A percentile compares a stretch with the other conserved stretches of the same genome.
Evolutionary conservation across 805 yeast genomes (phyloP).

Genomic region (Kodamaea sagamina): DNA sequence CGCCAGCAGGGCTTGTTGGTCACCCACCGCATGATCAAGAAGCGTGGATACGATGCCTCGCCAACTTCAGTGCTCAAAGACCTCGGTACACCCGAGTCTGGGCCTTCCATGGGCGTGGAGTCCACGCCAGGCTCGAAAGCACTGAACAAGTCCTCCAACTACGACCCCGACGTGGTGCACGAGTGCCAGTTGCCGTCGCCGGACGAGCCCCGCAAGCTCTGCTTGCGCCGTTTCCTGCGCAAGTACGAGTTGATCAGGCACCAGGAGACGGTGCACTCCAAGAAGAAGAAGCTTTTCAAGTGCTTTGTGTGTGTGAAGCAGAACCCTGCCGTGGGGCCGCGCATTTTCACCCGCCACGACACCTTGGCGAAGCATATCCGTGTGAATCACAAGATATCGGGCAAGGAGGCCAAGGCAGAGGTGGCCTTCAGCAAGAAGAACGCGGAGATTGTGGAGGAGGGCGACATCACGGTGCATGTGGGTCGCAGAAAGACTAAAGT

Average conservation of each 20-base stretch:
- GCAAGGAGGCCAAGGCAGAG: conserved; percentile 49
- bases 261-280: conserved; percentile 94
- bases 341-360: conserved; percentile 91
- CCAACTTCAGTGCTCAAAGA: conserved; percentile 12
- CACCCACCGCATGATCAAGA: conserved; percentile 33
- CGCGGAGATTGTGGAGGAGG: conserved; percentile 51
- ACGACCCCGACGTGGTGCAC: conserved; percentile 49
- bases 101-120: conserved; percentile 2
- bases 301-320: conserved; percentile 84
- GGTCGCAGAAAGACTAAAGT: conserved; percentile 49
- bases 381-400: conserved; percentile 47
- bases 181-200: conserved; percentile 49
- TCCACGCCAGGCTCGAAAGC: conserved; percentile 13
- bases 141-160: conserved; percentile 40
- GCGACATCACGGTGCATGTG: conserved; percentile 48
- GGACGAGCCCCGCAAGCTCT: conserved; percentile 42
- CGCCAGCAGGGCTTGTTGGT: conserved; percentile 10
- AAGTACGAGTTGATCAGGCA: conserved; percentile 94
- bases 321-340: conserved; percentile 54
- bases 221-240: conserved; percentile 45
- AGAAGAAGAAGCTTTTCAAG: conserved; percentile 78
- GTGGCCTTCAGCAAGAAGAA: conserved; percentile 48
- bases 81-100: conserved; percentile 10
- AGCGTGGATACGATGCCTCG: conserved; percentile 12
- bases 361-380: conserved; percentile 88